Base-by-base conservation (phyloP, 306 rosid species). In the Astragalus glycyphyllos region DNA sequence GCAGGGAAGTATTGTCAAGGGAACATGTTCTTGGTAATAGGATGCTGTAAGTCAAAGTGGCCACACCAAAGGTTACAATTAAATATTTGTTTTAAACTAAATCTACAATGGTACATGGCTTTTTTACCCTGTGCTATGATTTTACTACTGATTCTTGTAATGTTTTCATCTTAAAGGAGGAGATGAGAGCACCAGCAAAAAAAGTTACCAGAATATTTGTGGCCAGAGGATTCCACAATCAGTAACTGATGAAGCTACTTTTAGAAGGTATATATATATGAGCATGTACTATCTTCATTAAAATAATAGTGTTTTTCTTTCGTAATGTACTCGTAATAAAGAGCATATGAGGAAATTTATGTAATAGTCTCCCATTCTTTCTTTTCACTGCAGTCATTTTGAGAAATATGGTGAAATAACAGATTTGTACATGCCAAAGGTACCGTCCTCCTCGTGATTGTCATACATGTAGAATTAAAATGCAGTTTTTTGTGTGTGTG, bases 361-460 rank as follows among this genome's bases (percentile, higher is more conserved):
- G 45, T 31, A 40, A 11, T 74, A 16, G 38, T 56, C 61, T 69
- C 46, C 10, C n/a, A 12, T 71, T 23, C 41, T 26, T 50, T 48
- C 13, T 37, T 65, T 49, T 41, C 53, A 20, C 77, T 76, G 82
- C 96, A 95, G 99, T 72, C 92, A 95, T 86, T 95, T 95, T 86
- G 97, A 91, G 90, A 89, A 84, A 70, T 95, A 91, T 84, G 99
- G 99, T n/a, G 97, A 91, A 5, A 95, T 95, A 76, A 91, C 99
- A 34, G 99, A 95, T 85, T 73, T 95, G 42, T 95, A 95, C 89
- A 95, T 95, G 99, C 99, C 99, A 7, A 95, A 95, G 99, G 99
- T 95, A 72, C 71, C 66, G 53, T 61, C 7, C 49, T 66, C 64
- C 72, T 26, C 38, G 14, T 51, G 31, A 73, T 59, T 16, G 65